Evolutionary conservation across 371 early-diverging fungal genomes (phyloP).

Genomic region (Mortierella polycephala): DNA sequence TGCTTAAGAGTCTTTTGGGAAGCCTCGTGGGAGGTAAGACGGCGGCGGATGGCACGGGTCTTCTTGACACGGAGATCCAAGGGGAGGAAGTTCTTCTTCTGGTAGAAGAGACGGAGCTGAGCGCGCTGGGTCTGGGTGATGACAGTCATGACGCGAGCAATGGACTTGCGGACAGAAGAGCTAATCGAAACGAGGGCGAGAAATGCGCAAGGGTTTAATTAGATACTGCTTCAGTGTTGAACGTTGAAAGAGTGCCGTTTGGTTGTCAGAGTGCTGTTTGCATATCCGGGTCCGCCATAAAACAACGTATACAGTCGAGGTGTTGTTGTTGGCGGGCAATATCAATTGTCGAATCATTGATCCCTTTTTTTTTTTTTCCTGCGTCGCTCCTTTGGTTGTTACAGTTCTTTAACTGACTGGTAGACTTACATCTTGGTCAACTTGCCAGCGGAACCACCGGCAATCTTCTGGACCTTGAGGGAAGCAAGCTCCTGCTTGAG

Average conservation of each 20-base stretch:
- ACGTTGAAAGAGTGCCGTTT: neutral
- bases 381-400: neutral
- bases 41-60: constrained; percentile 97
- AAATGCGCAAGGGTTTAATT: neutral
- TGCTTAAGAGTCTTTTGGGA: constrained; percentile 78
- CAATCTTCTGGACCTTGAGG: constrained; percentile 92
- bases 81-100: constrained; percentile 92
- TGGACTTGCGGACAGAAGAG: constrained; percentile 86
- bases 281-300: no score
- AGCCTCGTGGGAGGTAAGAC: constrained; percentile 82
- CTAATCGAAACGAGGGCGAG: constrained; percentile 38
- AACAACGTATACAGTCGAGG: no score
- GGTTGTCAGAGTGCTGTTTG: no score
- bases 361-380: no score
- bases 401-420: neutral
- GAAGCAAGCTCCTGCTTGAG: constrained; percentile 92
- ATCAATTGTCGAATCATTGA: no score
- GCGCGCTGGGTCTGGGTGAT: constrained; percentile 90
- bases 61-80: constrained; percentile 95
- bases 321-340: no score
- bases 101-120: constrained; percentile 83
- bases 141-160: constrained; percentile 94
- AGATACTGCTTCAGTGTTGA: neutral
- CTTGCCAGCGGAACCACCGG: constrained; percentile 80
- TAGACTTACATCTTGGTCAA: constrained; percentile 81